Evolutionary conservation across 108 stramenopile species (phyloP), one percentile per base, ranked within the genome.

Genomic region (Cylindrotheca fusiformis): DNA sequence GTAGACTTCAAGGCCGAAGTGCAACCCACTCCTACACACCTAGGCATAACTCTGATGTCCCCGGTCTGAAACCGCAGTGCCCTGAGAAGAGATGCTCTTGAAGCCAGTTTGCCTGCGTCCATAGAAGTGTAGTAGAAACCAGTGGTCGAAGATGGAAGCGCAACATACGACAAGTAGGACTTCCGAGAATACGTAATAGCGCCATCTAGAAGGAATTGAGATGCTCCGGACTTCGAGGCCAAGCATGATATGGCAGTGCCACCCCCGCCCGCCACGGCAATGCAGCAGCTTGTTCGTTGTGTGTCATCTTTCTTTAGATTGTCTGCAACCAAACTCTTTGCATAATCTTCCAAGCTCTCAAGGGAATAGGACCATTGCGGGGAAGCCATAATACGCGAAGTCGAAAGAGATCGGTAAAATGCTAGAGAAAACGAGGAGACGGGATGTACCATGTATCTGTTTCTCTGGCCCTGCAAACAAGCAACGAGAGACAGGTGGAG

Each of bases 171-270:
- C 1, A 71, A 78, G 72, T 80, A 93, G 2, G 86, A 83, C 25
- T 51, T 51, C 18, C 88, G 79, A 74, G 89, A 86, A 26, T 93
- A 88, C 3, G 76, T 60, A 0, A 87, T 69, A 26, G 75, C 60
- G 6, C 82, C 81, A 54, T 93, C 86, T 52, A 89, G 30, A 6
- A 93, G 53, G 12, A 86, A 19, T 0, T 71, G 67, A 26, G 88
- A 90, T 46, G 91, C 91, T 21, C 87, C 87, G 1, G 86, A 70
- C 0, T 78, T 87, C 17, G 88, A 78, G 0, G 86, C 75, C 58
- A 93, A 70, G 18, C 83, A 67, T 10, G 86, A 79, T 31, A 86
- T 53, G 19, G 88, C 70, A 49, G 63, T 32, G 3, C 81, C 76
- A 31, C 91, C 91, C 12, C 88, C 91, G 6, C 86, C 82, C 0